Evolutionary conservation across 2,329 filamentous ascomycete species (phyloP), one percentile per base, ranked within the genome.

Genomic region (Penicillium sp.): DNA sequence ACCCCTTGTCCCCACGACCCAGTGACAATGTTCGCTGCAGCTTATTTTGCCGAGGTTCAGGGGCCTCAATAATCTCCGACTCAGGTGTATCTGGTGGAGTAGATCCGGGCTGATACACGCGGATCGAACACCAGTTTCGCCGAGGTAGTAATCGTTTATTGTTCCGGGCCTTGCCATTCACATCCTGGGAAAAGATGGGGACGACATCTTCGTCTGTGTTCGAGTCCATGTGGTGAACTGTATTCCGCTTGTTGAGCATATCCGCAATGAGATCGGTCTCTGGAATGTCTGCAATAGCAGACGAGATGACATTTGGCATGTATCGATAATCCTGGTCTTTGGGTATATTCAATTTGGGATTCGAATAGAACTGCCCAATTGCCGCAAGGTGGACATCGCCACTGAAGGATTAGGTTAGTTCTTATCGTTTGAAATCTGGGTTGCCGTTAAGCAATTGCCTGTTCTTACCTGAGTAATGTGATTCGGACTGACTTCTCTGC

Each of bases 151-250:
- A 79, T 57, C 88, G 86, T 67, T 91, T 95, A 73, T 99, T 99
- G 74, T 96, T 97, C 59, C 94, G 84, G 19, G 86, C 82, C 72
- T 91, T 95, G 38, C 90, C 90, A 66, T 97, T 91, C 1, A 97
- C 90, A 61, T 95, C 94, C 55, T 91, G 86, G 1, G 82, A 84
- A 72, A 99, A 99, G 58, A 99, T 86, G 0, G 93, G 91, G 41
- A 97, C 94, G 90, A 99, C 95, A 73, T 90, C 86, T 74, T 99
- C 94, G 55, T 97, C 90, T 0, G 94, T 99, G 53, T 92, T 80
- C 0, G 75, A 71, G 66, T 87, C 84, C 46, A 88, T 74, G 65
- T 86, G 82, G 65, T 87, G 84, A 26, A 85, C 73, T 58, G 84
- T 97, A 78, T 97, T 97, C 28, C 94, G 85, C 77, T 89, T 94